A percentile compares a stretch with the other conserved stretches of the same genome.
Conservation (phyloP, 108 stramenopile genomes). For the Asterionellopsis glacialis region DNA sequence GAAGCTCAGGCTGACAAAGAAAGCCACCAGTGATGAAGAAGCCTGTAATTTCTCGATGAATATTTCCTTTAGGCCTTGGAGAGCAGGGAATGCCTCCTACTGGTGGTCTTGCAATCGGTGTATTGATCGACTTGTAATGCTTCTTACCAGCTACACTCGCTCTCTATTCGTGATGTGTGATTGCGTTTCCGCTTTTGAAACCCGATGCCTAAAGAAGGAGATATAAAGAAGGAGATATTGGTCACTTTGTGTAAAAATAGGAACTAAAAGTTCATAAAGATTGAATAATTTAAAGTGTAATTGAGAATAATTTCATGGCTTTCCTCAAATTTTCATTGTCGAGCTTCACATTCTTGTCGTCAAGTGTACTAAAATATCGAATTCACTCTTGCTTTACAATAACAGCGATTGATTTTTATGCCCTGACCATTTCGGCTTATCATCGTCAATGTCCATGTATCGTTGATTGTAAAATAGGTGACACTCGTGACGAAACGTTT, state of each 20-base stretch:
- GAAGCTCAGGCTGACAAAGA: slow-evolving; percentile 93
- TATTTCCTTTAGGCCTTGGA: slow-evolving; percentile 93
- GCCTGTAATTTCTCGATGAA: slow-evolving; percentile 97
- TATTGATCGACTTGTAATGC: slow-evolving; percentile 97
- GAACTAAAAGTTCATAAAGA: too few species aligned
- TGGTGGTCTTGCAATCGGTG: slow-evolving; percentile 97
- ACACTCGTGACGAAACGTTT: slow-evolving; percentile 6
- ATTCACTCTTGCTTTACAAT: too few species aligned
- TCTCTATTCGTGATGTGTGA: slow-evolving; percentile 97
- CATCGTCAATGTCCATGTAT: background rate
- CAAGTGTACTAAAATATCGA: too few species aligned
- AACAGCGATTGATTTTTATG: background rate
- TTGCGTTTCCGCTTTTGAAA: slow-evolving; percentile 95
- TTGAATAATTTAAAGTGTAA: too few species aligned
- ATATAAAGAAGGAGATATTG: too few species aligned
- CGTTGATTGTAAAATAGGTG: slow-evolving; percentile 11
- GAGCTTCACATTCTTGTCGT: too few species aligned
- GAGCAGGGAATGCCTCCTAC: slow-evolving; percentile 99
- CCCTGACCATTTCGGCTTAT: slow-evolving; percentile 9
- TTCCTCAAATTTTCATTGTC: too few species aligned
- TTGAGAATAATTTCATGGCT: too few species aligned
- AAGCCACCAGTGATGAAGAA: slow-evolving; percentile 94
- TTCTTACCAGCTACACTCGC: slow-evolving; percentile 94
- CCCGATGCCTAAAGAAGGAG: slow-evolving; percentile 12
- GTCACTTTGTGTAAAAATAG: too few species aligned